Evolutionary conservation across 2,329 filamentous ascomycete species (phyloP).

Genomic region (Neonectria sp.): DNA sequence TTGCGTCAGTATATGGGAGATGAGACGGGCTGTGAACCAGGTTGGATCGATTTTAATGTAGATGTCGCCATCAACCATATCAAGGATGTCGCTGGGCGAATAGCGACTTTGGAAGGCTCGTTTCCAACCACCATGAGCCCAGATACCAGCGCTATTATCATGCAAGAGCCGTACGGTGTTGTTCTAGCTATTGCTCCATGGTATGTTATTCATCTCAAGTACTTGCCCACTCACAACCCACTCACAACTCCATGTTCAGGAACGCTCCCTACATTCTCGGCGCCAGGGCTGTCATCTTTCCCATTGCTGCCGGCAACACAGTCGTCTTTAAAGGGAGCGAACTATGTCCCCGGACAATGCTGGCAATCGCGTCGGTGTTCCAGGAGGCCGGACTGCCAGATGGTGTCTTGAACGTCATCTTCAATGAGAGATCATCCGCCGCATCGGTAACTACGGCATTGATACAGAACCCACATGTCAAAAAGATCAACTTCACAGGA

Average conservation of each 20-base stretch:
- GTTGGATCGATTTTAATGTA: conserved; percentile 61
- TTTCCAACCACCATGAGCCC: conserved; percentile 54
- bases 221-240: background rate
- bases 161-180: conserved; percentile 85
- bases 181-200: conserved; percentile 86
- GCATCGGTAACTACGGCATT: conserved; percentile 76
- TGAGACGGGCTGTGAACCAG: conserved; percentile 60
- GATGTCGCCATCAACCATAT: conserved; percentile 55
- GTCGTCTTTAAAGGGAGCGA: conserved; percentile 82
- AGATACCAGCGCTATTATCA: conserved; percentile 69
- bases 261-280: conserved; percentile 72
- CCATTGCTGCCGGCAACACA: conserved; percentile 85
- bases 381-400: conserved; percentile 82
- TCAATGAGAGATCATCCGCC: conserved; percentile 75
- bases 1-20: conserved; percentile 70
- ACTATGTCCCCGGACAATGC: conserved; percentile 74
- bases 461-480: conserved; percentile 76
- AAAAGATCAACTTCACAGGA: conserved; percentile 91
- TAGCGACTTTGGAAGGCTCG: conserved; percentile 56
- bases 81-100: conserved; percentile 60
- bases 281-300: conserved; percentile 69
- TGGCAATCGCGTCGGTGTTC: conserved; percentile 74
- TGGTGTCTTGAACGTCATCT: conserved; percentile 82
- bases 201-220: conserved; percentile 61
- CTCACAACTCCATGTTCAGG: conserved; percentile 53